Percentiles rank a stretch among this genome's conserved stretches.
These are phyloP conservation scores for Amauroascus verrucosus DNA, from an alignment of 2,329 filamentous ascomycete genomes.

Conservation along the genomic window DNA sequence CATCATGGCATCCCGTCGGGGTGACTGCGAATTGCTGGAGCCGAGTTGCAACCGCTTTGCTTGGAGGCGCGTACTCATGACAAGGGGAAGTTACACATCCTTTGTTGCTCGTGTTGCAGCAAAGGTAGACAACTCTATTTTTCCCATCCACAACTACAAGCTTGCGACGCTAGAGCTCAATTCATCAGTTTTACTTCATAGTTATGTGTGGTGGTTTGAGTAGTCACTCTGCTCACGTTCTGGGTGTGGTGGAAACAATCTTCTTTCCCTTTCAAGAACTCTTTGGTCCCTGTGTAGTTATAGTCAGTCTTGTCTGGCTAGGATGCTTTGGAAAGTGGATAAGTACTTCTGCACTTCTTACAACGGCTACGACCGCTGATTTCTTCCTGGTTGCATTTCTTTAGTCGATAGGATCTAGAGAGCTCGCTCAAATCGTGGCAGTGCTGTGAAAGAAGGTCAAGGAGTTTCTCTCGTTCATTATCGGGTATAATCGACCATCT, in stretches of 20 bases:
- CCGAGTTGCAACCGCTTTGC: background rate
- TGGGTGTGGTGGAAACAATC: conserved; percentile 3
- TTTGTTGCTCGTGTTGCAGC: conserved; percentile 8
- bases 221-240: background rate
- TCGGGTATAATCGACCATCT: background rate
- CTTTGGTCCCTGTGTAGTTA: background rate
- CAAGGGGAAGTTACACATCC: conserved; percentile 6
- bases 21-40: background rate
- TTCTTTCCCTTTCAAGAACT: background rate
- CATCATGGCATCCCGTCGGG: background rate
- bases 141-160: background rate
- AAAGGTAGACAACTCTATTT: conserved; percentile 2
- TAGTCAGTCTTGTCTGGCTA: background rate
- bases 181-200: background rate
- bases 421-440: conserved; percentile 9
- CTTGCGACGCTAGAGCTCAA: background rate
- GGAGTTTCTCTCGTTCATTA: background rate
- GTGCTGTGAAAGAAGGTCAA: background rate
- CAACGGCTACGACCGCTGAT: conserved; percentile 9
- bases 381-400: conserved; percentile 4
- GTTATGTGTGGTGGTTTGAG: background rate
- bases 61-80: conserved; percentile 5
- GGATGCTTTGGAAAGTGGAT: background rate
- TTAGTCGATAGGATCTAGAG: background rate
- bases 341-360: conserved; percentile 8